Evolutionary conservation across 208 protist genomes (phyloP), one percentile per base, ranked within the genome.

Genomic region (Balamuthia mandrillaris): DNA sequence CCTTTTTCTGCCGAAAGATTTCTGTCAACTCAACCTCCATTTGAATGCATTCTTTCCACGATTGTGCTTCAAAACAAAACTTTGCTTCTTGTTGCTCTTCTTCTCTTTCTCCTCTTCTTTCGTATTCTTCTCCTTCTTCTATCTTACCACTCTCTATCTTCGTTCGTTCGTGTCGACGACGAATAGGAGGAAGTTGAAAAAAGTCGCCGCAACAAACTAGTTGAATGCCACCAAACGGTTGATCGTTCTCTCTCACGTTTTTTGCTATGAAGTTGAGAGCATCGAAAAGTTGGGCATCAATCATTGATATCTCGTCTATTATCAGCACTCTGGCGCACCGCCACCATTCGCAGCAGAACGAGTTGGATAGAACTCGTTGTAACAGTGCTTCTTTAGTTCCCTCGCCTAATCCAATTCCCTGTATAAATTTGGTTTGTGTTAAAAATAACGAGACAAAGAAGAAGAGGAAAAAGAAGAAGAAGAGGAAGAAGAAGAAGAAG

Each of bases 221-320:
- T 77, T 90, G 88, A 24, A 90, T 61, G 18, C 88, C 88, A 6
- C 88, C 88, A 83, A 90, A 90, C 37, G 88, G 85, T 12, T 7
- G 10, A 6, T 82, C 18, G 27, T 39, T 86, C 2, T 5, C 75
- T 1, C 86, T 16, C 5, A 91, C 27, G 0, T 9, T 51, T 7
- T 58, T 70, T 3, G 88, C 89, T 5, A 92, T 58, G 0, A 54
- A 44, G 14, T 92, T 87, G 10, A 92, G 42, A 37, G 88, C 89
- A 42, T 92, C 90, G 7, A 92, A 90, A 0, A 92, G 47, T 4
- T 87, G 47, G 18, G 18, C 72, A 33, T 60, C 45, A n/a, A 81
- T 24, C 72, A 81, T 81, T 1, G 45, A 60, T 3, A 81, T 60
- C 47, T 81, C 72, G 18, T 81, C 72, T 24, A 81, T 81, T 29